Conservation (phyloP, 805 yeast genomes). For the Candida montana region DNA sequence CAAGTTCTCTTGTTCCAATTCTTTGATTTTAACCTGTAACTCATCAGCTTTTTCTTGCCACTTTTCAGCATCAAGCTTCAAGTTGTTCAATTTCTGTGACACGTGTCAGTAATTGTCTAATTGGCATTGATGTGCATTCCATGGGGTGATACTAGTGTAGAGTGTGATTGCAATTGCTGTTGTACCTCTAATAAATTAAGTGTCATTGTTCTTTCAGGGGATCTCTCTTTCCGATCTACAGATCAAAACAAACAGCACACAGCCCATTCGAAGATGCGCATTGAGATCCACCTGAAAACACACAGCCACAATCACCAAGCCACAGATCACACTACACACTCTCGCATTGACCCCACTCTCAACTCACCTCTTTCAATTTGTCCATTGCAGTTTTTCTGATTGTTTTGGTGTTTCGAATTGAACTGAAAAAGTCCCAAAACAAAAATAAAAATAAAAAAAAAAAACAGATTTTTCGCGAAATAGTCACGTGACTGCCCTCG, state of each 20-base stretch:
- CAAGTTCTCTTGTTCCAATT: constrained; percentile 83
- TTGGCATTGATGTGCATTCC: too few species aligned
- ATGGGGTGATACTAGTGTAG: too few species aligned
- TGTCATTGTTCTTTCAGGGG: too few species aligned
- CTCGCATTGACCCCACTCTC: background rate
- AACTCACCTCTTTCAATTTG: constrained; percentile 23
- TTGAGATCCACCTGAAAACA: too few species aligned
- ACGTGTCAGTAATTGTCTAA: too few species aligned
- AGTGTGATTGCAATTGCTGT: too few species aligned
- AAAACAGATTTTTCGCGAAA: too few species aligned
- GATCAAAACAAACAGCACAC: too few species aligned
- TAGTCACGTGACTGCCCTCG: too few species aligned
- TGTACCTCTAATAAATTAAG: too few species aligned
- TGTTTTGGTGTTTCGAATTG: background rate
- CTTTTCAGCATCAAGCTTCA: constrained; percentile 90
- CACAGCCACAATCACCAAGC: background rate
- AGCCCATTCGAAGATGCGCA: too few species aligned
- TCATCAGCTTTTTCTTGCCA: constrained; percentile 98
- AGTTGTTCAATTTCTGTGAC: constrained; percentile 73
- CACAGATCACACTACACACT: background rate
- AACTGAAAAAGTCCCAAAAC: constrained; percentile 2
- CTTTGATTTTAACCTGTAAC: constrained; percentile 72
- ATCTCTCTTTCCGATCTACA: too few species aligned
- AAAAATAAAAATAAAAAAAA: background rate
- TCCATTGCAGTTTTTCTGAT: constrained; percentile 14